A percentile compares a stretch with the other conserved stretches of the same genome.
phyloP scores from a whole-genome alignment of 495 filamentous ascomycete species.

The Hypoxylon fuscum region DNA sequence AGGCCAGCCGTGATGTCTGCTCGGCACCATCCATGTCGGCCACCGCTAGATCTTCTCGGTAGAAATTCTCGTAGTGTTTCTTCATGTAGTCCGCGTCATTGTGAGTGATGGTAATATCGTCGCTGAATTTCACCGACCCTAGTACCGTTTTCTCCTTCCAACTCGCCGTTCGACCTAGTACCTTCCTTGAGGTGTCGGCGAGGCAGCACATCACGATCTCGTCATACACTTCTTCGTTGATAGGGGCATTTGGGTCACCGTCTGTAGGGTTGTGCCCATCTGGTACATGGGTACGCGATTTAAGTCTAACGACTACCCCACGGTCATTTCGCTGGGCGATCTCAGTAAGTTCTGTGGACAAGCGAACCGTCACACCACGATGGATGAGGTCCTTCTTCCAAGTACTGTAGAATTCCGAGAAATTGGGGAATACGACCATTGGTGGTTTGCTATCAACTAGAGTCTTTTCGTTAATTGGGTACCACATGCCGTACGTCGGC shows the following conservation, averaged over 20 bases:
- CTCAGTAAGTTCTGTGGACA: conserved; percentile 67
- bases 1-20: conserved; percentile 44
- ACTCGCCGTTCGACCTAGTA: conserved; percentile 69
- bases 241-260: conserved; percentile 44
- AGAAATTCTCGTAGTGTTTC: conserved; percentile 77
- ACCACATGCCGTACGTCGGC: conserved; percentile 80
- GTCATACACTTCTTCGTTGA: conserved; percentile 64
- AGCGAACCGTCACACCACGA: conserved; percentile 71
- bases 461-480: conserved; percentile 67
- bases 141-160: conserved; percentile 74
- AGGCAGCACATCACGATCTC: conserved; percentile 79
- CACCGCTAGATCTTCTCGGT: conserved; percentile 53
- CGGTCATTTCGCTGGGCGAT: conserved; percentile 65
- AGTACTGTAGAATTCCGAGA: conserved; percentile 73
- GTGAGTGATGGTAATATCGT: conserved; percentile 88
- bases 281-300: conserved; percentile 30
- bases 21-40: conserved; percentile 37
- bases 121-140: conserved; percentile 77
- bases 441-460: conserved; percentile 74
- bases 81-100: conserved; percentile 78
- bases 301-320: conserved; percentile 63
- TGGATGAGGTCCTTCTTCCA: conserved; percentile 69
- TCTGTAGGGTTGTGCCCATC: conserved; percentile 52
- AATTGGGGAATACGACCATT: conserved; percentile 84
- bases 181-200: conserved; percentile 74